phyloP scores from a whole-genome alignment of 805 yeast species.

The Blastobotrys attinorum region DNA sequence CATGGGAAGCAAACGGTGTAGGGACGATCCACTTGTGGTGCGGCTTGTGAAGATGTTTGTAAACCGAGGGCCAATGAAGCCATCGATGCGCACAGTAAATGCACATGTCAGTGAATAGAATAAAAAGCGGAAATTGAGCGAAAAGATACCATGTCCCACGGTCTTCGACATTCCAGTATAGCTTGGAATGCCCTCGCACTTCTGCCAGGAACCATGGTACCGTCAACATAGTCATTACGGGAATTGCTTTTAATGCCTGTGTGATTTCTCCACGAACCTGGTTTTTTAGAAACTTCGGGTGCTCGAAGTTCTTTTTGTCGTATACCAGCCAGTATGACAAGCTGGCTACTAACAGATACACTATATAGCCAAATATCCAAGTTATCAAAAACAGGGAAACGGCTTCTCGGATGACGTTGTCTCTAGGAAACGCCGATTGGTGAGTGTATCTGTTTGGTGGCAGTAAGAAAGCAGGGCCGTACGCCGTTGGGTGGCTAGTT shows the following conservation, averaged over 20 bases:
- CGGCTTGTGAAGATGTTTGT: constrained; percentile 86
- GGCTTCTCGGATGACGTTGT: constrained; percentile 63
- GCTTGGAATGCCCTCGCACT: constrained; percentile 69
- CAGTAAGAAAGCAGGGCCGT: constrained; percentile 33
- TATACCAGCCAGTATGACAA: constrained; percentile 69
- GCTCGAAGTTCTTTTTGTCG: constrained; percentile 86
- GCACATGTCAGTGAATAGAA: constrained; percentile 89
- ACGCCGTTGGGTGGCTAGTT: background rate
- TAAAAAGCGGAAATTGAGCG: constrained; percentile 66
- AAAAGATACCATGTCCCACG: constrained; percentile 64
- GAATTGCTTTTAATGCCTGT: constrained; percentile 75
- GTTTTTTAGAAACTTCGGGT: constrained; percentile 91
- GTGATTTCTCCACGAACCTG: constrained; percentile 80
- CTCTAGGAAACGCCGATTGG: constrained; percentile 62
- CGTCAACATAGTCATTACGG: constrained; percentile 79
- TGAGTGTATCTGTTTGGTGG: constrained; percentile 49
- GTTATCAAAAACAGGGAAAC: constrained; percentile 61
- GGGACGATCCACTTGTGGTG: constrained; percentile 99
- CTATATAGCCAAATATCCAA: constrained; percentile 77
- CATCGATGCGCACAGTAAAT: constrained; percentile 87
- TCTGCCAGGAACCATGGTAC: constrained; percentile 86
- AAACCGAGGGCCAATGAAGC: constrained; percentile 87
- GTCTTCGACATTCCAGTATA: constrained; percentile 60
- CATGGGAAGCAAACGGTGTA: constrained; percentile 97
- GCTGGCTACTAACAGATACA: constrained; percentile 69